Evolutionary conservation across 208 protist genomes (phyloP).

Genomic region (Jaenimonas drosophilae): DNA sequence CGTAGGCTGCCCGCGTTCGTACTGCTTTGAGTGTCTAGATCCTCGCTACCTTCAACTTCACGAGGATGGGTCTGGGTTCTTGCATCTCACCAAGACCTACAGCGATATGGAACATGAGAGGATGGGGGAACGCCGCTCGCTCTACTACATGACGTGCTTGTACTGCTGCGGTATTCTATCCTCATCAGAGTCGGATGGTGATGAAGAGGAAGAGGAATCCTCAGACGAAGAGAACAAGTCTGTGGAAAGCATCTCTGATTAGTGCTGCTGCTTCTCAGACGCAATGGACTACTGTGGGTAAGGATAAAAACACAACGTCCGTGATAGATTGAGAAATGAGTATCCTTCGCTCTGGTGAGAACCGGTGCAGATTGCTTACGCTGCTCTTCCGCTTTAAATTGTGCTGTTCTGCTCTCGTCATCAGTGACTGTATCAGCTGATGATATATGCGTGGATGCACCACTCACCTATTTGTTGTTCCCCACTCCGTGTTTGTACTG

Average conservation of each 20-base stretch:
- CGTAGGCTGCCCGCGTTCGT: conserved; percentile 51
- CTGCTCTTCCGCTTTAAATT: too few relatives aligned
- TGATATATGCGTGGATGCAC: too few relatives aligned
- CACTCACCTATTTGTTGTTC: too few relatives aligned
- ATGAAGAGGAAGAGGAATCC: conserved; percentile 4
- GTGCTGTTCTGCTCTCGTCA: too few relatives aligned
- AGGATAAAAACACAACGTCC: too few relatives aligned
- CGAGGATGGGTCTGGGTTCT: conserved; percentile 29
- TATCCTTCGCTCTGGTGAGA: too few relatives aligned
- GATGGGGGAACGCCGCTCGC: conserved; percentile 35
- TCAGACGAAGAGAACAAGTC: background rate
- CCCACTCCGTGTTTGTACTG: background rate
- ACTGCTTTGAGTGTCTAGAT: conserved; percentile 85
- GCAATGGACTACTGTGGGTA: too few relatives aligned
- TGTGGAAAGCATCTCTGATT: too few relatives aligned
- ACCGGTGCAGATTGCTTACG: too few relatives aligned
- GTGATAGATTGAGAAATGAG: too few relatives aligned
- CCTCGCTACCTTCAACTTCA: conserved; percentile 67
- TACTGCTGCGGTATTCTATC: conserved; percentile 59
- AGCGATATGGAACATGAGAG: conserved; percentile 58
- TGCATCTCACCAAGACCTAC: conserved; percentile 60
- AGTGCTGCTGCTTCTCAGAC: too few relatives aligned
- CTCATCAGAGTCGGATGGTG: conserved; percentile 8
- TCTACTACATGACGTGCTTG: conserved; percentile 81
- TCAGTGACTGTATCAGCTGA: too few relatives aligned